Percentiles rank a stretch among this genome's conserved stretches.
Conservation (phyloP, 805 yeast genomes). For the Torulaspora indica region DNA sequence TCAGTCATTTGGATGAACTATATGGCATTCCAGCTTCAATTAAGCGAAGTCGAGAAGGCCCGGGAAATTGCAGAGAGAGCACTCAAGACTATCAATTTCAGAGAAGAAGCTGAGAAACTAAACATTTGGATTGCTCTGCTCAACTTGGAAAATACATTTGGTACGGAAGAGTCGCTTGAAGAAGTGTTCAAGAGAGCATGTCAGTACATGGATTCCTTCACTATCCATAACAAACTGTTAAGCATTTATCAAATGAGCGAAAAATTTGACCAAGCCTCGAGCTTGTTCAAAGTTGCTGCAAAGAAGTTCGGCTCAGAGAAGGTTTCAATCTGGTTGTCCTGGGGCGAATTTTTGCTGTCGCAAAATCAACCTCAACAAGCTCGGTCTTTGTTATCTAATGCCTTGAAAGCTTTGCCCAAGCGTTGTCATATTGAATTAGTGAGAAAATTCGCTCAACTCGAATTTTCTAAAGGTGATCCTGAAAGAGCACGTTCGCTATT, state of each 20-base stretch:
- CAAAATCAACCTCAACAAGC: slow-evolving; percentile 53
- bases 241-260: slow-evolving; percentile 72
- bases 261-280: slow-evolving; percentile 64
- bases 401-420: slow-evolving; percentile 67
- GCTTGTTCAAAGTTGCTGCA: slow-evolving; percentile 57
- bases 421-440: slow-evolving; percentile 74
- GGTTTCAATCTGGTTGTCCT: slow-evolving; percentile 73
- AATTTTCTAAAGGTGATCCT: slow-evolving; percentile 78
- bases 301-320: slow-evolving; percentile 75
- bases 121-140: slow-evolving; percentile 95
- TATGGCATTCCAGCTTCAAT: slow-evolving; percentile 95
- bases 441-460: slow-evolving; percentile 83
- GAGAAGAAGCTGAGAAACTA: slow-evolving; percentile 89
- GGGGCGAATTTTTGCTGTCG: slow-evolving; percentile 69
- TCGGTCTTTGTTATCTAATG: slow-evolving; percentile 66
- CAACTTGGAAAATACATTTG: slow-evolving; percentile 91
- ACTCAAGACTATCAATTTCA: slow-evolving; percentile 76
- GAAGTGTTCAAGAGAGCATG: slow-evolving; percentile 77
- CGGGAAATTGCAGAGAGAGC: slow-evolving; percentile 93
- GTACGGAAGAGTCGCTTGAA: slow-evolving; percentile 75
- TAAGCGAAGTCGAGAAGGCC: slow-evolving; percentile 91
- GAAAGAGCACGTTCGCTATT: slow-evolving; percentile 94
- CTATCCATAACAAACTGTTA: slow-evolving; percentile 74
- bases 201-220: slow-evolving; percentile 85
- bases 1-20: slow-evolving; percentile 96